Evolutionary conservation across 768 basidiomycete genomes (phyloP), one percentile per base, ranked within the genome.

Genomic region (Kwoniella sp.): DNA sequence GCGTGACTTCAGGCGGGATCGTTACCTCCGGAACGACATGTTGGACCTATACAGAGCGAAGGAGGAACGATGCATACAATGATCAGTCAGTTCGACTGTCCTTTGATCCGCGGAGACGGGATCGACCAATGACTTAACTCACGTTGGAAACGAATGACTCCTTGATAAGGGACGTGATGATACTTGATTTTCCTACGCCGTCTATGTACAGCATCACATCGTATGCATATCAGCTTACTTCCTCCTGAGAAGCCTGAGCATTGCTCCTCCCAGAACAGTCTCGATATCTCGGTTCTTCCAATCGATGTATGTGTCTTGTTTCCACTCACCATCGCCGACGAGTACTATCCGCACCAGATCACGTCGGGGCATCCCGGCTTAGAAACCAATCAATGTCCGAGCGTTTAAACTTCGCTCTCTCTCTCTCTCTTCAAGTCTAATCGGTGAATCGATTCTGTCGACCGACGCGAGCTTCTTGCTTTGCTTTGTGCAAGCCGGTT

Each of bases 141-240:
- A 93, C 94, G 82, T 93, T 90, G 44, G 90, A 83, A 55, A 97
- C 90, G 78, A 89, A 96, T 30, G 90, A 88, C 80, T 95, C 92
- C 80, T 97, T 97, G 82, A 99, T 97, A 77, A 97, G 85, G 36
- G 92, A 92, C 21, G 92, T 96, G 78, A 98, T 88, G 77, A 98
- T 93, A 50, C 92, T 93, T 80, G 92, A 94, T 84, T 99, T 99
- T 68, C 95, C 95, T 72, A 97, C 95, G 69, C 91, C 91, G 84
- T 95, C 93, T 97, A 79, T 8, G 40, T 27, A 4, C 3, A 44
- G 8, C 40, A 19, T 10, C 4, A 19, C 24, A 27, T 60, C 22
- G 54, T 36, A 55, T 26, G 33, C 33, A 22, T 55, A 36, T 65
- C 36, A 62, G 57, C 40, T 15, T 29, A 10, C n/a, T n/a, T n/a